Base-by-base conservation (phyloP, 2,329 filamentous ascomycete genomes). In the Davidsoniella neocaledoniae region DNA sequence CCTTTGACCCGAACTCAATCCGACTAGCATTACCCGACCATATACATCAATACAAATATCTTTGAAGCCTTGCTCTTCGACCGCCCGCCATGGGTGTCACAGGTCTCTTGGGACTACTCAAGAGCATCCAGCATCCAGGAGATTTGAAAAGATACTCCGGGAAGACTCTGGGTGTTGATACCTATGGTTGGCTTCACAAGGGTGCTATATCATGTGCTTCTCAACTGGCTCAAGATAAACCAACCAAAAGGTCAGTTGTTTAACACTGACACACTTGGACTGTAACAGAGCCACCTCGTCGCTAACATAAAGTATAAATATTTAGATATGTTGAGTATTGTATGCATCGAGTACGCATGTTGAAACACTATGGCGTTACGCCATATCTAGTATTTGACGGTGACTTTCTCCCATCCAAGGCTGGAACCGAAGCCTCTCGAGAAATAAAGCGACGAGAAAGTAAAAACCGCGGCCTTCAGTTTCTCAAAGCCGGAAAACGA, bases 341-440 rank as follows among this genome's bases (percentile, higher is more conserved):
- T 48, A 81, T 98, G 74, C 77, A 84, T 60, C 84, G 88, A 54
- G 87, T 98, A 47, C 81, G 82, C 53, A 96, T 98, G 91, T 77
- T 94, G 52, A 76, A 86, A 54, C 84, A 94, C 65, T 95, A 93
- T 62, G 90, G 88, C 21, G 77, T 96, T 39, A 94, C 74, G n/a
- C 91, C 91, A 0, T 98, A 93, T 63, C 68, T 98, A 50, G 83
- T 98, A 36, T 98, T 98, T 62, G 91, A 98, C 65, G 91, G 91
- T 55, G 91, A 95, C 61, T 87, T 83, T 61, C 73, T 98, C 21
- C 91, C 91, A 29, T 94, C 88, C 70, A 98, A 98, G 65, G 82
- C 86, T 14, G 77, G 73, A 25, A 96, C 90, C 1, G 91, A 98
- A 62, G 73, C 76, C 29, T 81, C 84, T 12, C 76, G 91, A 48